A percentile compares a stretch with the other conserved stretches of the same genome.
Conservation (phyloP, 2,329 filamentous ascomycete genomes). For the Colletotrichum filicis region DNA sequence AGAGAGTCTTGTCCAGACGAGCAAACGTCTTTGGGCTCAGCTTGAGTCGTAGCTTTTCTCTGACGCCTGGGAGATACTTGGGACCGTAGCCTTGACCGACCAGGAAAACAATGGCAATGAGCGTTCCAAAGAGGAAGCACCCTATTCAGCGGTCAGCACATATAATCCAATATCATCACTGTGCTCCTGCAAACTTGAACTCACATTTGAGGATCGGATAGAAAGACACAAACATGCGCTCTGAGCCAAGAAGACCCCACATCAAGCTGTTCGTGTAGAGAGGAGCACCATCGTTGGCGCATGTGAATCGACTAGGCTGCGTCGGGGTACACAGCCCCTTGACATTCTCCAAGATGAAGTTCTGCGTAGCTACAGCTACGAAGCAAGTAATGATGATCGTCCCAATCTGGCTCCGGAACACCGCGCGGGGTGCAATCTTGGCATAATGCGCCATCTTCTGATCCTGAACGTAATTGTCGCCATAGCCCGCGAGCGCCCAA, state of each 20-base stretch:
- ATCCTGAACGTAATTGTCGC: slow-evolving; percentile 49
- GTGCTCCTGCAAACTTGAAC: background rate
- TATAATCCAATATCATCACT: accelerated
- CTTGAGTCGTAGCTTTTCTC: slow-evolving; percentile 43
- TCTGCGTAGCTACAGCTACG: slow-evolving; percentile 52
- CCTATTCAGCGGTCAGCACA: slow-evolving; percentile 20
- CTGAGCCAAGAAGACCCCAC: slow-evolving; percentile 43
- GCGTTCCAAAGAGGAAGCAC: slow-evolving; percentile 55
- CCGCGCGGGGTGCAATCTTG: slow-evolving; percentile 46
- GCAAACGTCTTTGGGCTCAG: slow-evolving; percentile 46
- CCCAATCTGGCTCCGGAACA: slow-evolving; percentile 53
- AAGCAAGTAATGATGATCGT: slow-evolving; percentile 53
- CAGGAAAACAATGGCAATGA: slow-evolving; percentile 50
- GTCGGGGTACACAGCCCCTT: slow-evolving; percentile 43
- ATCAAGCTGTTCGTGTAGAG: slow-evolving; percentile 44
- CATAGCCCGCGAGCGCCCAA: slow-evolving; percentile 53
- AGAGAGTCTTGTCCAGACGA: slow-evolving; percentile 49
- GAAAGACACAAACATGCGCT: slow-evolving; percentile 51
- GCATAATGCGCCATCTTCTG: slow-evolving; percentile 49
- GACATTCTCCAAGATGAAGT: slow-evolving; percentile 54
- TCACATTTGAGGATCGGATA: slow-evolving; percentile 54
- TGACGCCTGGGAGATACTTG: slow-evolving; percentile 46
- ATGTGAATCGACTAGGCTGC: slow-evolving; percentile 47
- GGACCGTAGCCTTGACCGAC: slow-evolving; percentile 47
- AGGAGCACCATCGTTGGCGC: slow-evolving; percentile 44